These are phyloP conservation scores for Anisodus tanguticus DNA, from an alignment of 257 asterid genomes.

Conservation along the genomic window DNA sequence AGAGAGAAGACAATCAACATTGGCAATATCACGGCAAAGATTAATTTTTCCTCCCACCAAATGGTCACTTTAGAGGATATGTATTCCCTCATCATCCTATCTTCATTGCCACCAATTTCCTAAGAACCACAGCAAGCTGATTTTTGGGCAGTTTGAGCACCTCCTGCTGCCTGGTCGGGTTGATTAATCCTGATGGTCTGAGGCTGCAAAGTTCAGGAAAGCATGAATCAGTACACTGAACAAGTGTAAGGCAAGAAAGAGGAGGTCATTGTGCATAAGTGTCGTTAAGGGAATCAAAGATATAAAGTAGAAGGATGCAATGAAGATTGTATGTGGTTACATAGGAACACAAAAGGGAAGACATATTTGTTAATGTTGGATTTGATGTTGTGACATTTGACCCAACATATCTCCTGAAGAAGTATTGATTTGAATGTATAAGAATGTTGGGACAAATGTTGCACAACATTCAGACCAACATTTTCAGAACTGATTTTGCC, in stretches of 20 bases:
- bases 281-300: neutral
- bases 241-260: neutral
- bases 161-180: conserved; percentile 67
- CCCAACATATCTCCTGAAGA: too few species aligned
- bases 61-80: neutral
- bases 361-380: too few species aligned
- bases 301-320: neutral
- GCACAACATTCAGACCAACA: too few species aligned
- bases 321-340: neutral
- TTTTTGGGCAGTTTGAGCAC: conserved; percentile 62
- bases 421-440: too few species aligned
- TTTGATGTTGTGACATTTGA: too few species aligned
- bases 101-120: neutral
- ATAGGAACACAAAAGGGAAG: neutral
- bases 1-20: neutral
- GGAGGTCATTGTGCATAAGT: neutral
- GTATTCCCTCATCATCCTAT: conserved; percentile 21
- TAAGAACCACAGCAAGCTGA: conserved; percentile 87
- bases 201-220: conserved; percentile 50
- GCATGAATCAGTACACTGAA: conserved; percentile 23
- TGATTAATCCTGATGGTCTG: conserved; percentile 71
- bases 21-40: neutral
- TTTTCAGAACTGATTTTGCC: too few species aligned
- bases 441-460: too few species aligned
- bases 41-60: conserved; percentile 7